Percentiles rank a stretch among this genome's conserved stretches.
Conservation (phyloP, 2,329 filamentous ascomycete species). For the Cryphonectria radicalis region DNA sequence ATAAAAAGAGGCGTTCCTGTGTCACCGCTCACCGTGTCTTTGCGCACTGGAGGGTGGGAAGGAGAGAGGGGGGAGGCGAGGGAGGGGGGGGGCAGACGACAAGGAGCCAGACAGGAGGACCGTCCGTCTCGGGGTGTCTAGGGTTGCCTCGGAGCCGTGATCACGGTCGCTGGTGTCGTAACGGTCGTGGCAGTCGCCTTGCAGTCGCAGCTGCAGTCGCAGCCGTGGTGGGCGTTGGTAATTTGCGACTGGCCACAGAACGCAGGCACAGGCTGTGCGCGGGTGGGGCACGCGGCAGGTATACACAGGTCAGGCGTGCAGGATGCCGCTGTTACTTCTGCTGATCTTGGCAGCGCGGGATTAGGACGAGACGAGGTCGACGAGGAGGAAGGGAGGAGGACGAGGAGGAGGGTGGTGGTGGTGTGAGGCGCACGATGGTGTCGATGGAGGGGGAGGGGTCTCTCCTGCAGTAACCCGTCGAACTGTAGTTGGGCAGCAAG, state of each 20-base stretch:
- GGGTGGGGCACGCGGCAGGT: conserved; percentile 22
- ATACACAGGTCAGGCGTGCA: neutral
- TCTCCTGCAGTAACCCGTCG: conserved; percentile 39
- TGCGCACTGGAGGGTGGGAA: conserved; percentile 26
- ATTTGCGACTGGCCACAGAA: conserved; percentile 2
- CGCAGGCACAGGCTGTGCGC: conserved; percentile 10
- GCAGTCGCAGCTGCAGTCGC: conserved; percentile 15
- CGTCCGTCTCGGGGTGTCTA: conserved; percentile 9
- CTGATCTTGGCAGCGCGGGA: conserved; percentile 25
- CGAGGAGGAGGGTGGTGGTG: neutral
- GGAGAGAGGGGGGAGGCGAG: neutral
- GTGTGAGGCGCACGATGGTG: conserved; percentile 28
- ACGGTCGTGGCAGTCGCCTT: conserved; percentile 14
- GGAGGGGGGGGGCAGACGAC: conserved; percentile 17
- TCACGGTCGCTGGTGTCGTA: neutral
- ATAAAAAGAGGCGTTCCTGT: conserved; percentile 40
- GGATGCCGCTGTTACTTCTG: neutral
- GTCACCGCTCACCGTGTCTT: conserved; percentile 35
- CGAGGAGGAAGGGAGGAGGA: neutral
- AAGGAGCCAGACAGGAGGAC: conserved; percentile 14
- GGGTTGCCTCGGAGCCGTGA: conserved; percentile 21
- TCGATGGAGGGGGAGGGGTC: conserved; percentile 33
- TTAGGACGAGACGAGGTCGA: conserved; percentile 17
- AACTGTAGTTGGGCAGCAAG: conserved; percentile 30
- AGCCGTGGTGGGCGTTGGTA: neutral